Evolutionary conservation across 306 rosid genomes (phyloP), one percentile per base, ranked within the genome.

Genomic region (Cotoneaster glaucophyllus): DNA sequence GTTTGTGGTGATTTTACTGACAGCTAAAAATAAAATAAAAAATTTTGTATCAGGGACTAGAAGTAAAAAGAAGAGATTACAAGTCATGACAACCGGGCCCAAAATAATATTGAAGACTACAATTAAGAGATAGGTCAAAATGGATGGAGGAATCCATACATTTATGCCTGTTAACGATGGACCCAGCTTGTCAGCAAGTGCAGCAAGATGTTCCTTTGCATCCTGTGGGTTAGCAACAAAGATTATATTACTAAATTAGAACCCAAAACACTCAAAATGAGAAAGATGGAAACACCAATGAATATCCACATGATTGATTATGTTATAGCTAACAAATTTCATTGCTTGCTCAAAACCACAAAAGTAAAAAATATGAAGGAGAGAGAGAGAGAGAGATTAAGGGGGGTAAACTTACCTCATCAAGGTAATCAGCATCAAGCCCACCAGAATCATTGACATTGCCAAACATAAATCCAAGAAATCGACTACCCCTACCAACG

Each of bases 151-250:
- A 66, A 48, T 75, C 29, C 96, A 84, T 90, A 94, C 98, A 86
- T 90, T 89, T 82, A 94, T 90, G 84, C 88, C 98, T 24, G 97
- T 90, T 66, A 94, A 82, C 37, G 98, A 92, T 54, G 91, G 80
- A 79, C 95, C 97, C 88, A 94, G 83, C 95, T 92, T 94, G 83
- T 92, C 98, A 71, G 97, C 98, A 74, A 94, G 79, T 52, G 98
- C 98, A 82, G 88, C 85, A 76, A 94, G 93, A 84, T 94, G 97
- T 82, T 92, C 98, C 88, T 92, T 94, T 62, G 97, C 98, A 79
- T 94, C 98, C 98, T 94, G 66, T 52, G 79, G 44, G 77, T 74
- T 81, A 69, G 86, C 79, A 77, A 80, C 79, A 71, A 79, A 75
- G 34, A 29, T 77, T 18, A 63, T 65, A 48, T 68, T 18, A 77